These are phyloP conservation scores for Vitis hybrid DNA, from an alignment of 177 flowering plant species.

Conservation along the genomic window DNA sequence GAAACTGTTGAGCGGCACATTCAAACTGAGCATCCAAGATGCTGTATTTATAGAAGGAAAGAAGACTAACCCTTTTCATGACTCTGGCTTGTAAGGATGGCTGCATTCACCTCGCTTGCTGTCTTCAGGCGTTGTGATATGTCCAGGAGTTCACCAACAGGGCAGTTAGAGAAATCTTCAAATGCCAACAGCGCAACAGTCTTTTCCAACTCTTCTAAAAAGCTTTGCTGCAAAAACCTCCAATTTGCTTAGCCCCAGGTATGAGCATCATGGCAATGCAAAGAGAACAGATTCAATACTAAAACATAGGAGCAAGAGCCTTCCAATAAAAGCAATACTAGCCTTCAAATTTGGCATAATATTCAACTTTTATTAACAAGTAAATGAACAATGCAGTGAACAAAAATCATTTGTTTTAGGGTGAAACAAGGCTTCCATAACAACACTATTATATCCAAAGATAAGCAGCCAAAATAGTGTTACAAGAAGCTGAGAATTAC, in stretches of 20 bases:
- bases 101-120: constrained; percentile 96
- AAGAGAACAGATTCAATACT: not conserved
- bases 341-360: not conserved
- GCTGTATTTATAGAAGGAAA: not conserved
- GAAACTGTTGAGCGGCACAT: not conserved
- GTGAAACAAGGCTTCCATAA: not conserved
- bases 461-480: constrained; percentile 1
- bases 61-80: constrained; percentile 84
- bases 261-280: not conserved
- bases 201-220: constrained; percentile 90
- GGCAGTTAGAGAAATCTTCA: constrained; percentile 85
- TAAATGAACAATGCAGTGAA: not conserved
- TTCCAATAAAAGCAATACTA: not conserved
- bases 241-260: constrained; percentile 3
- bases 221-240: constrained; percentile 64
- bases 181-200: constrained; percentile 89
- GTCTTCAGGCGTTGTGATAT: constrained; percentile 90
- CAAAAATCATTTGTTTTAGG: not conserved
- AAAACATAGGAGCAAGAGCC: not conserved
- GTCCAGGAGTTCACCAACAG: constrained; percentile 87
- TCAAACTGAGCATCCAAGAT: not conserved
- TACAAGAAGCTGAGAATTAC: constrained; percentile 34
- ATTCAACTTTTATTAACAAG: not conserved
- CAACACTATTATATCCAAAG: not conserved
- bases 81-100: constrained; percentile 96